phyloP scores from a whole-genome alignment of 352 stramenopile genomes.

The Globisporangium camurandrum region DNA sequence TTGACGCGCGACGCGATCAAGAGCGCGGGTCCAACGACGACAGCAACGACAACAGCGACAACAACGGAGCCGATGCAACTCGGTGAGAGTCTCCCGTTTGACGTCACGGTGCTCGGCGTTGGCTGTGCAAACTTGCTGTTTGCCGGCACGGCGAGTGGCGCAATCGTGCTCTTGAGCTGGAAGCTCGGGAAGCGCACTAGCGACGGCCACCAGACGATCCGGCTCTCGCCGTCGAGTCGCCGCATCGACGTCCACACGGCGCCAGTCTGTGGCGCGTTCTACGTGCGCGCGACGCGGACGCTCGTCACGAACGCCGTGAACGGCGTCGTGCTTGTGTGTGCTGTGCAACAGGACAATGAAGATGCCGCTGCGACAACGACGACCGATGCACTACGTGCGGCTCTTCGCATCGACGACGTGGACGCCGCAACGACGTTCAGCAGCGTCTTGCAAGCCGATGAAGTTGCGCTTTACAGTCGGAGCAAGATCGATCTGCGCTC shows the following conservation, averaged over 20 bases:
- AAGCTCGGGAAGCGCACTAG: constrained; percentile 18
- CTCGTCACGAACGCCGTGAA: constrained; percentile 34
- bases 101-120: constrained; percentile 35
- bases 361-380: background rate
- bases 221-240: constrained; percentile 19
- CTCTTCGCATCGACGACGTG: constrained; percentile 4
- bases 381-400: constrained; percentile 8
- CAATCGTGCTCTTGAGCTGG: constrained; percentile 45
- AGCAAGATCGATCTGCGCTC: constrained; percentile 41
- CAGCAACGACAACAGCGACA: background rate
- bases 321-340: constrained; percentile 39
- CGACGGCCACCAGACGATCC: constrained; percentile 18
- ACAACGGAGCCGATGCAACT: too few species aligned
- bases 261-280: constrained; percentile 35
- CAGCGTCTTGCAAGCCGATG: constrained; percentile 40
- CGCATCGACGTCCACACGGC: constrained; percentile 44
- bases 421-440: constrained; percentile 13
- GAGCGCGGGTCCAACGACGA: background rate
- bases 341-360: constrained; percentile 2
- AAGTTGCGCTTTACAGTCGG: constrained; percentile 51
- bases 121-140: constrained; percentile 40
- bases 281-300: constrained; percentile 15
- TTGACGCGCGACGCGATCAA: constrained; percentile 31
- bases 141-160: constrained; percentile 28
- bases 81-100: constrained; percentile 18